Evolutionary conservation across 1,284 basidiomycete genomes (phyloP).

Genomic region (Coniferiporia weirii): DNA sequence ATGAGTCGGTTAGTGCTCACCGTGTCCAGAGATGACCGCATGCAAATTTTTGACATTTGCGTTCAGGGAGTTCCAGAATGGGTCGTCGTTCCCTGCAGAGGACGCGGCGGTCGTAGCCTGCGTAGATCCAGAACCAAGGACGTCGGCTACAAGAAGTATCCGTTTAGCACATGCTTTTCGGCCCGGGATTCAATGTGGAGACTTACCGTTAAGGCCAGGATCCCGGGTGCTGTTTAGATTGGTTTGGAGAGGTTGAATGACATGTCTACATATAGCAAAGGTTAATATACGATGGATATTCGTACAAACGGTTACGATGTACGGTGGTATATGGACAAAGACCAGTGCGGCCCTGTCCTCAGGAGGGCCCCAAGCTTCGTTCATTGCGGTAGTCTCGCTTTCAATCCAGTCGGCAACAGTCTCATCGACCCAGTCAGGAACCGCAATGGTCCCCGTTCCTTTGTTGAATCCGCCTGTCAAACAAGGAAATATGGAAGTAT

Average conservation of each 20-base stretch:
- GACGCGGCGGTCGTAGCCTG: conserved; percentile 42
- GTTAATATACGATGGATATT: neutral
- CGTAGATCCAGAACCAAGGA: conserved; percentile 51
- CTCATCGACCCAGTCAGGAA: conserved; percentile 64
- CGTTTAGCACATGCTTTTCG: neutral
- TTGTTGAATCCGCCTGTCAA: conserved; percentile 45
- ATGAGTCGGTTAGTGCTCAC: conserved; percentile 29
- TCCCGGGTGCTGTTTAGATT: conserved; percentile 43
- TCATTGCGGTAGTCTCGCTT: conserved; percentile 46
- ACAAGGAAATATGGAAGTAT: neutral
- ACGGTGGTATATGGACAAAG: conserved; percentile 70
- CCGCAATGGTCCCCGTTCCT: conserved; percentile 35
- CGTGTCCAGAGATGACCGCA: conserved; percentile 63
- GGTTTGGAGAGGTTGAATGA: conserved; percentile 46
- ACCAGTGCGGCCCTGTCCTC: conserved; percentile 49
- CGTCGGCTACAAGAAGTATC: conserved; percentile 38
- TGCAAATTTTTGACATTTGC: conserved; percentile 56
- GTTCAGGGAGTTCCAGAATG: conserved; percentile 59
- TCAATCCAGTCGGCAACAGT: conserved; percentile 58
- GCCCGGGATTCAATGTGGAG: neutral
- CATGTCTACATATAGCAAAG: conserved; percentile 34
- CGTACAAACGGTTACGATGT: conserved; percentile 15
- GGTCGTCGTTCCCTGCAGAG: conserved; percentile 40
- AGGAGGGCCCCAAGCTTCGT: conserved; percentile 51
- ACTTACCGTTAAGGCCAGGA: conserved; percentile 57